Conservation (phyloP, 2,329 filamentous ascomycete species). For the Clarireedia monteithiana region DNA sequence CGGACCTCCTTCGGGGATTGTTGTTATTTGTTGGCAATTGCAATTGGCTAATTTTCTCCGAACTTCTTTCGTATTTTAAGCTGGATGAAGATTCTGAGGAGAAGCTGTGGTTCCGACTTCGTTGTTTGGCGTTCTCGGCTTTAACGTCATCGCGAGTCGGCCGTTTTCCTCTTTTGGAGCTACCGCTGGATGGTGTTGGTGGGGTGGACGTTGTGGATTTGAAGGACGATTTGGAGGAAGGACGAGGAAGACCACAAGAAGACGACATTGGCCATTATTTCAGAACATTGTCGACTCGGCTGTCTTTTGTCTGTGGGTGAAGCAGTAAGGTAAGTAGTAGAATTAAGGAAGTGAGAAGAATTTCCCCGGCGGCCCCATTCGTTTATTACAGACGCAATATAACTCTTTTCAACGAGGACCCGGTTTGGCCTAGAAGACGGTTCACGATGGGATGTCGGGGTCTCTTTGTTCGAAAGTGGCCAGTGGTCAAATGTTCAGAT, state of each 20-base stretch:
- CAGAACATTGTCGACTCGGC: background rate
- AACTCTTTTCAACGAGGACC: background rate
- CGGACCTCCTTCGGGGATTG: background rate
- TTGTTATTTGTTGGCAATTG: conserved; percentile 1
- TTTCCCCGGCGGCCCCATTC: background rate
- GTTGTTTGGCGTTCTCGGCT: background rate
- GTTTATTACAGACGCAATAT: background rate
- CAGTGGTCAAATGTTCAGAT: conserved; percentile 1
- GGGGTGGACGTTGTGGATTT: background rate
- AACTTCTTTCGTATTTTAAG: background rate
- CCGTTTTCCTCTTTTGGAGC: background rate
- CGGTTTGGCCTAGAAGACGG: background rate
- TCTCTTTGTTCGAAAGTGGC: background rate
- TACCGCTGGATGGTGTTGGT: background rate
- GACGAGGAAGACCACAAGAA: background rate
- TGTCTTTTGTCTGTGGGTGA: background rate
- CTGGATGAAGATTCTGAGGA: background rate
- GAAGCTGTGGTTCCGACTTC: no score
- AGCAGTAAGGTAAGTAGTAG: background rate
- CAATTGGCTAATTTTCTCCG: background rate
- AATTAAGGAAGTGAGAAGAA: background rate
- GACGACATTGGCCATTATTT: conserved; percentile 4
- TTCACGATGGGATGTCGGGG: background rate
- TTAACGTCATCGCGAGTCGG: background rate
- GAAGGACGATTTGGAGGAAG: background rate